These are phyloP conservation scores for Berkeleyomyces rouxiae DNA, from an alignment of 2,329 filamentous ascomycete genomes.

Conservation along the genomic window DNA sequence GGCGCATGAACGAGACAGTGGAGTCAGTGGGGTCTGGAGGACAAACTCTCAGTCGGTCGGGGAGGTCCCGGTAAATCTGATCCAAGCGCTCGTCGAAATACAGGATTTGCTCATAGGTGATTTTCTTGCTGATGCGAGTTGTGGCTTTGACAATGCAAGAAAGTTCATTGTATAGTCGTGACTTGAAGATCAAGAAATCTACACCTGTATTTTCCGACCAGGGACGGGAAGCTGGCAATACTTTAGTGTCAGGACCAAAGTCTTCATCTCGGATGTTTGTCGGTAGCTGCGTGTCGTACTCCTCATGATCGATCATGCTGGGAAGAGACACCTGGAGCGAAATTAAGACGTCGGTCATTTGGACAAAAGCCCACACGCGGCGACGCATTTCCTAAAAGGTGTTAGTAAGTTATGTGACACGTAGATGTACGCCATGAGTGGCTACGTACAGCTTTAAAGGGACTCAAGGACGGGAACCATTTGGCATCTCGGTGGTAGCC, in stretches of 20 bases:
- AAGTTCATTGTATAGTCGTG: conserved; percentile 49
- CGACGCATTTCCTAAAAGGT: conserved; percentile 48
- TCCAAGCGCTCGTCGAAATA: conserved; percentile 44
- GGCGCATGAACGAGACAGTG: conserved; percentile 68
- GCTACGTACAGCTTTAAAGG: conserved; percentile 48
- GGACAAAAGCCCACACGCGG: conserved; percentile 51
- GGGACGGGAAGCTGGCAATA: conserved; percentile 50
- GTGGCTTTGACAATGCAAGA: conserved; percentile 54
- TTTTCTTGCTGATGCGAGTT: conserved; percentile 36
- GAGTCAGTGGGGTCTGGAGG: conserved; percentile 66
- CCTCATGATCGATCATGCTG: conserved; percentile 54
- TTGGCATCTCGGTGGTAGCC: conserved; percentile 65
- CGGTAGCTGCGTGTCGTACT: conserved; percentile 60
- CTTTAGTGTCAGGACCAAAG: conserved; percentile 50
- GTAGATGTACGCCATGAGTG: background rate
- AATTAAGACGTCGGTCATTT: conserved; percentile 59
- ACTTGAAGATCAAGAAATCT: conserved; percentile 63
- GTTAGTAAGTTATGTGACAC: background rate
- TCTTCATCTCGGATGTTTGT: conserved; percentile 72
- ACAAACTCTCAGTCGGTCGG: conserved; percentile 44
- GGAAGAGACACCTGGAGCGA: conserved; percentile 55
- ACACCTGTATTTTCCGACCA: conserved; percentile 57
- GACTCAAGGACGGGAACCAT: conserved; percentile 53
- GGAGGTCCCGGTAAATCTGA: conserved; percentile 48
- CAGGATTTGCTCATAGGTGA: conserved; percentile 48